A percentile compares a stretch with the other conserved stretches of the same genome.
phyloP scores from a whole-genome alignment of 768 basidiomycete genomes.

The Suillus discolor region DNA sequence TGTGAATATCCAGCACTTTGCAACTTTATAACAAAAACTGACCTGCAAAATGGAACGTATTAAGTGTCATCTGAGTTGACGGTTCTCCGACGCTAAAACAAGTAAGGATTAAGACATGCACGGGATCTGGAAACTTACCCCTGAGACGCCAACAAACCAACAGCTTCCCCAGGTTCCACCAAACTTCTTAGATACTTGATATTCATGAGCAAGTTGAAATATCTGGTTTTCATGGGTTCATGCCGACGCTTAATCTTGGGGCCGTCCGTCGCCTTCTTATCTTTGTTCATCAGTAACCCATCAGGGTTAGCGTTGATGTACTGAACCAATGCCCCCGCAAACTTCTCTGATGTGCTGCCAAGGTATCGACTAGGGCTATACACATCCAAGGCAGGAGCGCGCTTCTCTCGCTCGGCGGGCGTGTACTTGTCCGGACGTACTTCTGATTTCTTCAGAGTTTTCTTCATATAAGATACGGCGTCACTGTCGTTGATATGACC shows the following conservation, averaged over 20 bases:
- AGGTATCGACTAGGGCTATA: constrained; percentile 80
- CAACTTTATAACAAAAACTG: constrained; percentile 25
- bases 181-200: constrained; percentile 92
- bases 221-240: constrained; percentile 46
- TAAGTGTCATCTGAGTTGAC: constrained; percentile 99
- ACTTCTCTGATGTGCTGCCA: constrained; percentile 91
- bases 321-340: constrained; percentile 75
- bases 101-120: constrained; percentile 7
- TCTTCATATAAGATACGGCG: constrained; percentile 85
- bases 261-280: constrained; percentile 40
- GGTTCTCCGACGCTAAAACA: constrained; percentile 88
- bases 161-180: constrained; percentile 98
- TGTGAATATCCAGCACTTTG: constrained; percentile 3
- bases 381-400: constrained; percentile 71
- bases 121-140: constrained; percentile 56
- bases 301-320: constrained; percentile 80
- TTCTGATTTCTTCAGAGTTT: constrained; percentile 74
- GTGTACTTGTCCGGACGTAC: constrained; percentile 42
- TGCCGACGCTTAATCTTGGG: constrained; percentile 47
- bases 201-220: constrained; percentile 85
- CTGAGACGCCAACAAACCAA: constrained; percentile 94
- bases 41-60: constrained; percentile 99
- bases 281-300: constrained; percentile 46
- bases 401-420: constrained; percentile 57
- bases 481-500: constrained; percentile 65